Percentiles rank a stretch among this genome's conserved stretches.
These are phyloP conservation scores for Aechmea fasciata DNA, from an alignment of 176 grass and related monocot species.

Conservation along the genomic window DNA sequence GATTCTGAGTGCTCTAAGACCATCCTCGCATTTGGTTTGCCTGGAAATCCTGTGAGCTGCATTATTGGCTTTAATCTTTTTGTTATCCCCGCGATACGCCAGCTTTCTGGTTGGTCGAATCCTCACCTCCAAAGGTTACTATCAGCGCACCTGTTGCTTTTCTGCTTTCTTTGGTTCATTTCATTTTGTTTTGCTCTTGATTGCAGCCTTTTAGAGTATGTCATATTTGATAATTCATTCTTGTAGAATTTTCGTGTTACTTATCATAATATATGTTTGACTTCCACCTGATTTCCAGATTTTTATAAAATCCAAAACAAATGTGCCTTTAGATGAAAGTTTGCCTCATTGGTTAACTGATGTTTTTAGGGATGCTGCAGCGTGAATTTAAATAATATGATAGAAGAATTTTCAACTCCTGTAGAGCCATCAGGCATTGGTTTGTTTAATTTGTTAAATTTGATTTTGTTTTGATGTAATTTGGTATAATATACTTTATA, in stretches of 20 bases:
- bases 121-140: slow-evolving; percentile 65
- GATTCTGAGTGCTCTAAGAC: slow-evolving; percentile 34
- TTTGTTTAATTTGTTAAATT: too few relatives aligned
- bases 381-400: too few relatives aligned
- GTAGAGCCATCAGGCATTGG: too few relatives aligned
- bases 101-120: slow-evolving; percentile 67
- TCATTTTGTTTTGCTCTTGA: background rate
- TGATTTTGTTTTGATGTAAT: too few relatives aligned
- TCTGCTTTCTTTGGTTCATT: background rate
- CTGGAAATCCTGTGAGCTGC: slow-evolving; percentile 95
- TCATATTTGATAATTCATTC: background rate
- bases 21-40: slow-evolving; percentile 87
- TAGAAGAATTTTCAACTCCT: too few relatives aligned
- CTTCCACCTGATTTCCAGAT: background rate
- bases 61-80: slow-evolving; percentile 93
- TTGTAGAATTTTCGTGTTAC: background rate
- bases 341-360: background rate
- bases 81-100: slow-evolving; percentile 68
- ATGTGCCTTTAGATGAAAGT: background rate
- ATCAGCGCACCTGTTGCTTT: background rate
- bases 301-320: background rate
- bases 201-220: background rate
- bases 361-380: too few relatives aligned
- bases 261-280: background rate
- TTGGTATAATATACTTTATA: too few relatives aligned